Conservation (phyloP, 2,329 filamentous ascomycete species). For the Trichoderma guizhouense region DNA sequence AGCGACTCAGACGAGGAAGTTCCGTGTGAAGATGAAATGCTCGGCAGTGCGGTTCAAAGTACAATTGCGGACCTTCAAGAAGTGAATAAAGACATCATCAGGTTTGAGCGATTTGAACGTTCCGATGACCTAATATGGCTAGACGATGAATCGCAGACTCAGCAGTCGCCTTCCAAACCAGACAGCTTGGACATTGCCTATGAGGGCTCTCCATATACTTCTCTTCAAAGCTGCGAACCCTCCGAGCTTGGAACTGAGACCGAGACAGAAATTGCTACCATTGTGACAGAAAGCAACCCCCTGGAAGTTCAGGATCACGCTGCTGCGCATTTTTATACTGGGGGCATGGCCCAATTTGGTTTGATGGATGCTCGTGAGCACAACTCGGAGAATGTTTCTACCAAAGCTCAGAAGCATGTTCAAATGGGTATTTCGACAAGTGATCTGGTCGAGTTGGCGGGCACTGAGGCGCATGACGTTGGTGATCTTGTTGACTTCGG, state of each 20-base stretch:
- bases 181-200: neutral
- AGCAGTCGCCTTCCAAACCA: neutral
- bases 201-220: neutral
- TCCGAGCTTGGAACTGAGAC: neutral
- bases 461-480: neutral
- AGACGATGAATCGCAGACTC: neutral
- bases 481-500: neutral
- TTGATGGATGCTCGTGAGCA: neutral
- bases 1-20: neutral
- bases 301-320: neutral
- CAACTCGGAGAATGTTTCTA: neutral
- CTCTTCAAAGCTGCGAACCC: neutral
- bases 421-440: neutral
- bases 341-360: conserved; percentile 13
- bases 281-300: neutral
- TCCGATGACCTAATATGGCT: conserved; percentile 16
- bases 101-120: neutral
- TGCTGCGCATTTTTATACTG: neutral
- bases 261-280: neutral
- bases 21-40: neutral
- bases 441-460: neutral
- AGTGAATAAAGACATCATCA: neutral
- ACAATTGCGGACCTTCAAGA: neutral
- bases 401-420: neutral
- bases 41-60: neutral